Conservation (phyloP, 129 eudicot species). For the Pseudognaphalium luteoalbum region DNA sequence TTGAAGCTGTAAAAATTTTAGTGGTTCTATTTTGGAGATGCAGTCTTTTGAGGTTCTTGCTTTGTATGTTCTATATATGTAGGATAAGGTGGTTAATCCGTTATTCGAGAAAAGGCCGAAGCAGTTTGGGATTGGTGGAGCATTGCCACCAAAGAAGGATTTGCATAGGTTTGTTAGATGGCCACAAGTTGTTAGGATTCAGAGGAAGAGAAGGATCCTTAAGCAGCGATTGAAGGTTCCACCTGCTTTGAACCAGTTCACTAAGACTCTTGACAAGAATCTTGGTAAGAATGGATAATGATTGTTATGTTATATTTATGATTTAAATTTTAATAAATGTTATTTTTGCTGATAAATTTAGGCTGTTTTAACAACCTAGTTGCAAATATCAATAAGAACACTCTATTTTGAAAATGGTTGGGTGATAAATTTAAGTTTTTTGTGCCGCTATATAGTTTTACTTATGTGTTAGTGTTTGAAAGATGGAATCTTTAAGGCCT, state of each 20-base stretch:
- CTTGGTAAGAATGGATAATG: constrained; percentile 45
- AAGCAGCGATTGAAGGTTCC: constrained; percentile 97
- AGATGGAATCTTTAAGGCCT: neutral
- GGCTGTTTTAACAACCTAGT: neutral
- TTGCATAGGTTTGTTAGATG: constrained; percentile 75
- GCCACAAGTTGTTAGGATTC: constrained; percentile 82
- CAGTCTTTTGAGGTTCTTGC: too few species aligned
- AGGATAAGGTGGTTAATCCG: constrained; percentile 74
- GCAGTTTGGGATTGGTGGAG: constrained; percentile 91
- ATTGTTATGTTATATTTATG: neutral
- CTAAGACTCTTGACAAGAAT: constrained; percentile 86
- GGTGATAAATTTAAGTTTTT: neutral
- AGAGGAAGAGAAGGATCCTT: constrained; percentile 80
- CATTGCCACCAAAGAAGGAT: constrained; percentile 88
- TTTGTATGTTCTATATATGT: neutral
- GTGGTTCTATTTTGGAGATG: too few species aligned
- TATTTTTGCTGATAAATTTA: neutral
- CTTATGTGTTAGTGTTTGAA: neutral
- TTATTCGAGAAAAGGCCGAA: constrained; percentile 79
- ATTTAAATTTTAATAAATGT: neutral
- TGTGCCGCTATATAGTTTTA: neutral
- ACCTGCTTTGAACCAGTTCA: constrained; percentile 82
- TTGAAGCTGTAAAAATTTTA: neutral
- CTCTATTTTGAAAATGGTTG: neutral
- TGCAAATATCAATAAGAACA: neutral